Evolutionary conservation across 441 rosid species (phyloP).

Genomic region (Kokia cookei): DNA sequence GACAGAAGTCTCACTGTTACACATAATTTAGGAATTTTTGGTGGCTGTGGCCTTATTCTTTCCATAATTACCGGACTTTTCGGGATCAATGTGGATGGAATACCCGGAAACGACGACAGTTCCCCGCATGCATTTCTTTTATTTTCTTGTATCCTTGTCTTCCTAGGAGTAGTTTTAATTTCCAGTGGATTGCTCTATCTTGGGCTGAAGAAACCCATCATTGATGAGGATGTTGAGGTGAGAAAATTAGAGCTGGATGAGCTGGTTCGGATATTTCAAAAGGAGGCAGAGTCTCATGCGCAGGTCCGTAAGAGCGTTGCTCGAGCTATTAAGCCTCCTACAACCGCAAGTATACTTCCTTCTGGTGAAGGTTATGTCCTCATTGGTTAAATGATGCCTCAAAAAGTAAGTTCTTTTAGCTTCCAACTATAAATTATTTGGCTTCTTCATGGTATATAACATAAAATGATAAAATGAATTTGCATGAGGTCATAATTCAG

Average conservation of each 20-base stretch:
- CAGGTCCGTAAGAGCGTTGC: slow-evolving; percentile 35
- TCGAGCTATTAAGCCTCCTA: slow-evolving; percentile 27
- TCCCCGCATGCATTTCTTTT: slow-evolving; percentile 40
- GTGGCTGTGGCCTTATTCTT: slow-evolving; percentile 55
- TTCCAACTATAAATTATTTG: not conserved
- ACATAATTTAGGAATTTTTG: slow-evolving; percentile 60
- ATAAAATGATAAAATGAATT: too few relatives aligned
- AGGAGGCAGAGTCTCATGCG: slow-evolving; percentile 57
- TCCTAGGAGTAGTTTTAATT: slow-evolving; percentile 35
- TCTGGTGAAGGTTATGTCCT: slow-evolving; percentile 38
- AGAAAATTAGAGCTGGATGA: slow-evolving; percentile 50
- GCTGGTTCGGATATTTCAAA: slow-evolving; percentile 50
- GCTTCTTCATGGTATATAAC: not conserved
- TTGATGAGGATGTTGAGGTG: slow-evolving; percentile 36
- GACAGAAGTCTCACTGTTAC: slow-evolving; percentile 55
- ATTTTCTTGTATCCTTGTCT: slow-evolving; percentile 36
- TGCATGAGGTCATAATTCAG: not conserved
- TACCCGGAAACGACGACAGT: slow-evolving; percentile 35
- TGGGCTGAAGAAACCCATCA: slow-evolving; percentile 43
- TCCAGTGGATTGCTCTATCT: slow-evolving; percentile 41
- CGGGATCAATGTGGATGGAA: slow-evolving; percentile 63
- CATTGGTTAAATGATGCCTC: slow-evolving; percentile 18
- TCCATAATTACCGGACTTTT: slow-evolving; percentile 54
- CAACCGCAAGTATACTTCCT: slow-evolving; percentile 25
- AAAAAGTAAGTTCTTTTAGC: not conserved